These are phyloP conservation scores for Sporothrix pallida DNA, from an alignment of 2,329 filamentous ascomycete genomes.

Conservation along the genomic window DNA sequence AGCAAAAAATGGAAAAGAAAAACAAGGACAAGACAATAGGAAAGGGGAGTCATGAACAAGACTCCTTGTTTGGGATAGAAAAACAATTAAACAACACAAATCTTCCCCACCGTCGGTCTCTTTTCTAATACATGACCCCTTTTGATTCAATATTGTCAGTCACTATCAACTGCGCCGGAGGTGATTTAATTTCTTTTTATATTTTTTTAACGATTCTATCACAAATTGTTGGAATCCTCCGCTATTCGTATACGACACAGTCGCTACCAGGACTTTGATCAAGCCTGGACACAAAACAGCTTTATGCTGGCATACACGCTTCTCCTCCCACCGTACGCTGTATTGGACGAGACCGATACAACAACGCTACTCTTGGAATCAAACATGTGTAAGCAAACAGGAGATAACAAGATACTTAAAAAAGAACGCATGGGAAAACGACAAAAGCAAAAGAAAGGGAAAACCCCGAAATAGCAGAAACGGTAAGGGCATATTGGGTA, in stretches of 20 bases:
- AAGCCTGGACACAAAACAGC: background rate
- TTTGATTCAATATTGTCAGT: too few species aligned
- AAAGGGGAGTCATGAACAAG: background rate
- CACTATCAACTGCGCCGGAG: too few species aligned
- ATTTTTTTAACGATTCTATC: constrained; percentile 26
- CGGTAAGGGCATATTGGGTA: background rate
- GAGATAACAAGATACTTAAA: too few species aligned
- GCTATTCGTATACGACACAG: background rate
- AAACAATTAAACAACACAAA: background rate
- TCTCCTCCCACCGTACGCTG: background rate
- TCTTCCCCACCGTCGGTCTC: background rate
- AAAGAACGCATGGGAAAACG: background rate
- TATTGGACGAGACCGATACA: background rate
- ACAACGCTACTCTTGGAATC: background rate
- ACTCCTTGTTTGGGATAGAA: background rate
- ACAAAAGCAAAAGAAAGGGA: background rate
- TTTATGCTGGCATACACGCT: background rate
- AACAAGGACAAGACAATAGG: background rate
- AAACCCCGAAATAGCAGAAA: background rate
- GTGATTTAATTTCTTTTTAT: constrained; percentile 20
- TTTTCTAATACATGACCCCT: too few species aligned
- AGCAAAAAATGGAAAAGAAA: background rate
- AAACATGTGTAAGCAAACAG: background rate
- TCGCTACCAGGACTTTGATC: background rate
- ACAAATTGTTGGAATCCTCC: background rate